Base-by-base conservation (phyloP, 1,139 yeast species). In the Suhomyces panamericanus region DNA sequence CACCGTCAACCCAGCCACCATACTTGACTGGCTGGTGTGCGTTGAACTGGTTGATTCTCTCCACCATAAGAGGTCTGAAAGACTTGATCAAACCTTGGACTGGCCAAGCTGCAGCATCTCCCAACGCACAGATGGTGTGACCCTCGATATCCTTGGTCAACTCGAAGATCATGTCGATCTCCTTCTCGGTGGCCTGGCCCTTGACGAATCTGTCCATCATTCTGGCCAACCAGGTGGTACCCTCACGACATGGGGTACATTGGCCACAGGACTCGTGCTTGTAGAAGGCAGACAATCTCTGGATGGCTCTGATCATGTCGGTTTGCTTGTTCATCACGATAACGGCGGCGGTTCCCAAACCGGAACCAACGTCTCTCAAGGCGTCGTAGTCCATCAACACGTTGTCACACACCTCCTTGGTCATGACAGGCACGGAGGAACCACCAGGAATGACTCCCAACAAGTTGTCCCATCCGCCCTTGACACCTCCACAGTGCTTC, bases 41-140 rank as follows among this genome's bases (percentile, higher is more conserved):
- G 67, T 80, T 80, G 58, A 64, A 71, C 54, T 76, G 59, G 50
- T 77, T 73, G 57, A 87, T 83, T 68, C 91, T 80, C 43, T 82
- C 87, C 57, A 82, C 83, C 80, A 87, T 81, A 50, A 82, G 80
- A 6, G 95, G 95, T 64, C 88, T 80, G 77, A 87, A 87, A 56
- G 87, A 83, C 63, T 84, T 83, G 56, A 87, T 85, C 56, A 87
- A 78, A 48, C 96, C 96, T 70, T 87, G 96, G 49, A 87, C 77
- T 41, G 96, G 96, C 96, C 96, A 87, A 38, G 95, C 91, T 49
- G 95, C 90, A 34, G 96, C 96, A 66, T 87, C 96, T 51, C 96
- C 96, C 58, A 87, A 75, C 26, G 95, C 96, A 72, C 96, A 87
- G 59, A 87, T 87, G 46, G 95, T 87, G 70, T 87, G 96, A 43